Conservation (phyloP, 768 basidiomycete species). For the Kwoniella sp. region DNA sequence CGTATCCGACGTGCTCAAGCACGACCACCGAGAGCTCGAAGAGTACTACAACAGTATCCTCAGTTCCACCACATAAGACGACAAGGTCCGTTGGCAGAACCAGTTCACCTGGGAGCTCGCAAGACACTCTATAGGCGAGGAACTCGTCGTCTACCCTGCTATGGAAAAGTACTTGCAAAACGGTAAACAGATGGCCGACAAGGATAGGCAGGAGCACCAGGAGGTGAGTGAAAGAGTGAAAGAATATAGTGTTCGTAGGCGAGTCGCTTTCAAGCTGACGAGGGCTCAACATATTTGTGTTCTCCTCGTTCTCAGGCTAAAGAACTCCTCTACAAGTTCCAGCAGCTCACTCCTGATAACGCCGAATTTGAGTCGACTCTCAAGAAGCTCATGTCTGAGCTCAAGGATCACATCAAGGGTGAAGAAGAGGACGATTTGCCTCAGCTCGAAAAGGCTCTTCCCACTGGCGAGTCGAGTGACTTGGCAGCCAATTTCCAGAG, state of each 20-base stretch:
- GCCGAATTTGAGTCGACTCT: slow-evolving; percentile 26
- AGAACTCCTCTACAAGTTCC: slow-evolving; percentile 32
- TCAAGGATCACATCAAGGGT: slow-evolving; percentile 29
- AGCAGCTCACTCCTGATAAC: slow-evolving; percentile 16
- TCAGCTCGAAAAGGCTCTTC: slow-evolving; percentile 22
- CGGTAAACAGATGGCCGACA: slow-evolving; percentile 31
- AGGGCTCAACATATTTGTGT: too few species aligned
- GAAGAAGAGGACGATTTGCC: slow-evolving; percentile 32
- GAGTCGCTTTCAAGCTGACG: too few species aligned
- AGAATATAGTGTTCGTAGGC: too few species aligned
- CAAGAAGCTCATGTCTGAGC: slow-evolving; percentile 17
- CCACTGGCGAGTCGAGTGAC: slow-evolving; percentile 9
- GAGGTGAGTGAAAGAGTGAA: slow-evolving; percentile 15
- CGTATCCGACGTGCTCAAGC: slow-evolving; percentile 24
- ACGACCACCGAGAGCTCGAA: slow-evolving; percentile 33
- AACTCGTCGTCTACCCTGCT: slow-evolving; percentile 34
- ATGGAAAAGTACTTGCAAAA: slow-evolving; percentile 28
- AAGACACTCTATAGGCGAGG: slow-evolving; percentile 34
- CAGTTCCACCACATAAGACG: slow-evolving; percentile 14
- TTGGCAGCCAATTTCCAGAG: slow-evolving; percentile 23
- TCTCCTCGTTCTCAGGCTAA: slow-evolving; percentile 17
- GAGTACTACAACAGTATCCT: slow-evolving; percentile 34
- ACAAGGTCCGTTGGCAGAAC: slow-evolving; percentile 30
- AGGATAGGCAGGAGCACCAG: slow-evolving; percentile 24
- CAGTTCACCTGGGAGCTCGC: slow-evolving; percentile 38